Conservation (phyloP, 495 filamentous ascomycete species). For the Margaritispora aquatica region DNA sequence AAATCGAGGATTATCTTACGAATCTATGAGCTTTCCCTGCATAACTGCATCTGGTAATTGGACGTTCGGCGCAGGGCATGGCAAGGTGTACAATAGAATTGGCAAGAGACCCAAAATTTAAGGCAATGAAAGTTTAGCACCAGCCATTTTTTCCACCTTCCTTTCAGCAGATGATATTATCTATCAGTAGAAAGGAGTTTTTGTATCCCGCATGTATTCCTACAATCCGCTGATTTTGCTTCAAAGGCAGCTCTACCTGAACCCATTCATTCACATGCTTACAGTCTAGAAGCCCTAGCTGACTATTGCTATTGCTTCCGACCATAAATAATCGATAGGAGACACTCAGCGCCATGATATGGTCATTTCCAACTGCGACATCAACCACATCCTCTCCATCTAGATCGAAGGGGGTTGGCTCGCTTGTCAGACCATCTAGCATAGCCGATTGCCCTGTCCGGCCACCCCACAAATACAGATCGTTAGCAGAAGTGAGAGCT, state of each 20-base stretch:
- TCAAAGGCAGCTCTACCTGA: conserved; percentile 28
- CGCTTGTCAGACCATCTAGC: conserved; percentile 19
- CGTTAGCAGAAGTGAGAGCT: conserved; percentile 49
- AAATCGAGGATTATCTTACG: conserved; percentile 98
- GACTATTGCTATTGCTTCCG: conserved; percentile 51
- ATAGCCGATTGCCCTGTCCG: conserved; percentile 28
- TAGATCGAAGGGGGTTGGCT: conserved; percentile 33
- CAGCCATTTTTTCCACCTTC: not conserved
- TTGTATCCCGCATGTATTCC: conserved; percentile 40
- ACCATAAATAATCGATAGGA: conserved; percentile 45
- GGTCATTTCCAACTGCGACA: conserved; percentile 50
- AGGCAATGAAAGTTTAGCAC: conserved; percentile 19
- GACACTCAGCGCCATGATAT: conserved; percentile 48
- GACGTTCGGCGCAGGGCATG: conserved; percentile 16
- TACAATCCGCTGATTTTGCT: conserved; percentile 22
- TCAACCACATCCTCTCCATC: conserved; percentile 44
- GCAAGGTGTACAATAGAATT: conserved; percentile 24
- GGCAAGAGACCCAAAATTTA: conserved; percentile 19
- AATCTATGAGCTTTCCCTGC: conserved; percentile 59
- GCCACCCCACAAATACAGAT: conserved; percentile 61
- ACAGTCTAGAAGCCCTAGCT: conserved; percentile 42
- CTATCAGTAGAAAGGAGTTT: conserved; percentile 38
- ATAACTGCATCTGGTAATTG: conserved; percentile 19
- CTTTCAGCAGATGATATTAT: conserved; percentile 4
- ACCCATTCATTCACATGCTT: conserved; percentile 19